phyloP scores from a whole-genome alignment of 805 yeast species.

The Saturnispora bothae region DNA sequence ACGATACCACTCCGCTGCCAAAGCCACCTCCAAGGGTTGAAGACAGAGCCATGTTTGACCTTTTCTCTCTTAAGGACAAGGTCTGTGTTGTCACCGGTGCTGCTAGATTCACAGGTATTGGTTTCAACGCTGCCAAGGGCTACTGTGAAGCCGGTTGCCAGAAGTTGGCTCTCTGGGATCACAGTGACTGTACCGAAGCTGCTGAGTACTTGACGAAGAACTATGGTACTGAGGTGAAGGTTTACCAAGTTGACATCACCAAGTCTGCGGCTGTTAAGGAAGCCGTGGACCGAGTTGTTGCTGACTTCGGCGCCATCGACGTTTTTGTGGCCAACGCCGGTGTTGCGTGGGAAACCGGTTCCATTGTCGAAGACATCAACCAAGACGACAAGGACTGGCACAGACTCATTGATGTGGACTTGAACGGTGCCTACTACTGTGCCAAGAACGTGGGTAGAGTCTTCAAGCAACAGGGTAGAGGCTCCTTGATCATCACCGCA shows the following conservation, averaged over 20 bases:
- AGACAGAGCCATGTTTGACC: constrained; percentile 14
- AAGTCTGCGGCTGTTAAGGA: constrained; percentile 23
- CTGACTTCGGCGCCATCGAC: constrained; percentile 31
- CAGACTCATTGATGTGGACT: constrained; percentile 61
- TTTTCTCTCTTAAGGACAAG: constrained; percentile 32
- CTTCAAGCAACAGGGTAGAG: constrained; percentile 63
- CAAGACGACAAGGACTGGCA: constrained; percentile 35
- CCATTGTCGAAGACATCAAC: constrained; percentile 35
- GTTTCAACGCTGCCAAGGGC: constrained; percentile 41
- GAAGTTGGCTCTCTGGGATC: constrained; percentile 29
- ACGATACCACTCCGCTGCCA: constrained; percentile 21
- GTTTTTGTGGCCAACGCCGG: constrained; percentile 41
- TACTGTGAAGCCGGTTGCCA: constrained; percentile 43
- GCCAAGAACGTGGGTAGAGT: constrained; percentile 65
- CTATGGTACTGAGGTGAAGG: constrained; percentile 12
- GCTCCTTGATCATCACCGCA: constrained; percentile 76
- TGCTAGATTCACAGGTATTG: constrained; percentile 40
- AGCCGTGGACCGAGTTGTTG: constrained; percentile 22
- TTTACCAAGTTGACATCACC: constrained; percentile 26
- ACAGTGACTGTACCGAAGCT: constrained; percentile 12
- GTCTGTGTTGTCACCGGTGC: constrained; percentile 42
- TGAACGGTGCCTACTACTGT: constrained; percentile 73
- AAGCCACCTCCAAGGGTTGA: constrained; percentile 20
- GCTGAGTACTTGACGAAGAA: constrained; percentile 8
- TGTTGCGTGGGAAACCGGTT: constrained; percentile 68